phyloP scores from a whole-genome alignment of 1,139 yeast genomes.

The Suhomyces choctaworum region DNA sequence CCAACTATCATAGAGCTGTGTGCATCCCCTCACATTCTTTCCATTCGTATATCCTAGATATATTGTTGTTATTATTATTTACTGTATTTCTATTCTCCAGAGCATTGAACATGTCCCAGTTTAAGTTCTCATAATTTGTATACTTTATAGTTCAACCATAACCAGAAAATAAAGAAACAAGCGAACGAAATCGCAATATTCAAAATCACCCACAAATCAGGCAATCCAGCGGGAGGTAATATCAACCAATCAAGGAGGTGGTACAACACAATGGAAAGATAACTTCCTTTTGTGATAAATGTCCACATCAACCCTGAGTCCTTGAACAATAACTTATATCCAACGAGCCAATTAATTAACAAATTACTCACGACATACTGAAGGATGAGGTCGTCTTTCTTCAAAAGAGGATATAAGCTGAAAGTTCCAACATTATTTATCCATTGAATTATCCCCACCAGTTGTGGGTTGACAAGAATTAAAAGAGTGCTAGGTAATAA shows the following conservation, averaged over 20 bases:
- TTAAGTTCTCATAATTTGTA: constrained; percentile 12
- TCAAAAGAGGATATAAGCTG: constrained; percentile 84
- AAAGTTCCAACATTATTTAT: constrained; percentile 80
- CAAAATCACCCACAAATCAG: constrained; percentile 83
- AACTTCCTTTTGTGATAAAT: constrained; percentile 56
- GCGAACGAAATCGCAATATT: constrained; percentile 75
- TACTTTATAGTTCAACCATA: constrained; percentile 52
- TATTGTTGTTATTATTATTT: too few species aligned
- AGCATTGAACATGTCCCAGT: neutral
- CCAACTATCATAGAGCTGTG: too few species aligned
- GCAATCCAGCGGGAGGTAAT: constrained; percentile 60
- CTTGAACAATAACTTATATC: constrained; percentile 40
- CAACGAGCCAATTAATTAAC: constrained; percentile 83
- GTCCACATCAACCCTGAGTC: constrained; percentile 52
- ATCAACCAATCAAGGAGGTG: constrained; percentile 56
- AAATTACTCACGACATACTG: constrained; percentile 67
- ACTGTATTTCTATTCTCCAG: too few species aligned
- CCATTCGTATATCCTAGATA: too few species aligned
- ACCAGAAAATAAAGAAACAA: constrained; percentile 73
- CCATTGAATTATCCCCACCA: constrained; percentile 79
- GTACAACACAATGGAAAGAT: constrained; percentile 50
- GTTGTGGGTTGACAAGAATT: constrained; percentile 54
- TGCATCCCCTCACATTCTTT: too few species aligned
- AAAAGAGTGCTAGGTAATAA: constrained; percentile 79
- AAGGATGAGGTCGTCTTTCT: constrained; percentile 67